Evolutionary conservation across 2,329 filamentous ascomycete species (phyloP), one percentile per base, ranked within the genome.

Genomic region (Parastagonospora nodorum): DNA sequence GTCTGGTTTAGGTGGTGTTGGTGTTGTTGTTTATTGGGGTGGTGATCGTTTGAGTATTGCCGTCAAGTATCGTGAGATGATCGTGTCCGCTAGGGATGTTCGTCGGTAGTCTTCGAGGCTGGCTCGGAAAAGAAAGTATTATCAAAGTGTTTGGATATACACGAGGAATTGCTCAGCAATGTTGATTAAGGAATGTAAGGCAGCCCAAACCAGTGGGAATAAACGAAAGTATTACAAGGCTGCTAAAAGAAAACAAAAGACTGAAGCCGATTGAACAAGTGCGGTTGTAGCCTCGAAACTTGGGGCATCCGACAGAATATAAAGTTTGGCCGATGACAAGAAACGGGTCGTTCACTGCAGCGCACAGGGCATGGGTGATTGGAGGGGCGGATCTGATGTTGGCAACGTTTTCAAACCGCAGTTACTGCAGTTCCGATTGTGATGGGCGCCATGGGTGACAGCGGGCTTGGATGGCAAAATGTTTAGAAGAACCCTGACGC

Each of bases 191-290:
- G 77, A 80, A 80, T 76, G 78, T 74, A 79, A 69, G 73, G 75
- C 75, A 77, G 76, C 79, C 78, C 79, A 80, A 60, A 72, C 79
- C 79, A 79, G 79, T 80, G 79, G 78, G 78, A 69, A 67, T 76
- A 69, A 79, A 79, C 71, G 76, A 78, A 73, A 75, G 75, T 71
- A 71, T 71, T 71, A 73, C 63, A 74, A 72, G 69, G 72, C 69
- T 74, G 70, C 67, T 69, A 73, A 63, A 51, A 57, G 55, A 61
- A 57, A 61, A 71, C 64, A 69, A 73, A 71, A 67, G 69, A 72
- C 68, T 60, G 64, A 57, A 66, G 65, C 64, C 61, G 68, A 68
- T 68, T 66, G 71, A 69, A 72, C 68, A 70, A 60, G 61, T 65
- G 71, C 67, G 63, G 67, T 67, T 69, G 68, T 68, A 51, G 68